A percentile compares a stretch with the other conserved stretches of the same genome.
Evolutionary conservation across 2,329 filamentous ascomycete species (phyloP).

Genomic region (Drechmeria coniospora): DNA sequence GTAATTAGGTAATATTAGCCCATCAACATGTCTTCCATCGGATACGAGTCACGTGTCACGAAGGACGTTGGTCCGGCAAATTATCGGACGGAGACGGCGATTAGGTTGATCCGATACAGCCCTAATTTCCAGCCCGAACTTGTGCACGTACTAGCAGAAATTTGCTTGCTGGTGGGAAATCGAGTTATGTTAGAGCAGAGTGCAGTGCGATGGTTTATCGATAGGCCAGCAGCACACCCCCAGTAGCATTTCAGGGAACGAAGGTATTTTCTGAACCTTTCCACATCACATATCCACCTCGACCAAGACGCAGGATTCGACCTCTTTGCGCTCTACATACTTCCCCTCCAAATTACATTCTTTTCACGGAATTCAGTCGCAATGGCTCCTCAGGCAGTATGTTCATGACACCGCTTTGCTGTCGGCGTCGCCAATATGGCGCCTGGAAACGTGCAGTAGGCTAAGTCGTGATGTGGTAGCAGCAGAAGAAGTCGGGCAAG

Average conservation of each 20-base stretch:
- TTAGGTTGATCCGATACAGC: constrained; percentile 12
- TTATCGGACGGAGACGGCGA: no score
- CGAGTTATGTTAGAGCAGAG: no score
- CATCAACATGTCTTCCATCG: no score
- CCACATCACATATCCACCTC: constrained; percentile 7
- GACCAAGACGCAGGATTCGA: constrained; percentile 67
- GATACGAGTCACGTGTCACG: no score
- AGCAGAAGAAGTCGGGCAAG: constrained; percentile 53
- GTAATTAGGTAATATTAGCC: no score
- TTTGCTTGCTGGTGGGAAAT: no score
- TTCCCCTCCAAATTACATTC: constrained; percentile 10
- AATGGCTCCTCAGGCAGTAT: constrained; percentile 86
- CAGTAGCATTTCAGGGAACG: no score
- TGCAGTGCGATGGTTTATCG: no score
- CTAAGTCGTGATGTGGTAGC: constrained; percentile 52
- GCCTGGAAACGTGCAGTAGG: constrained; percentile 64
- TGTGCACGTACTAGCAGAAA: constrained; percentile 14
- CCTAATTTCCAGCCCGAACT: constrained; percentile 17
- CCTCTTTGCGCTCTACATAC: constrained; percentile 37
- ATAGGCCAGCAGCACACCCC: no score
- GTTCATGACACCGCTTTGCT: constrained; percentile 86
- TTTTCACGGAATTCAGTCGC: constrained; percentile 19
- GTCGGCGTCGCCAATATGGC: constrained; percentile 39
- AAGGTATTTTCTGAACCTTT: constrained; percentile 5
- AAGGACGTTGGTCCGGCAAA: no score